These are phyloP conservation scores for Ascochyta rabiei DNA, from an alignment of 2,329 filamentous ascomycete genomes.

Conservation along the genomic window DNA sequence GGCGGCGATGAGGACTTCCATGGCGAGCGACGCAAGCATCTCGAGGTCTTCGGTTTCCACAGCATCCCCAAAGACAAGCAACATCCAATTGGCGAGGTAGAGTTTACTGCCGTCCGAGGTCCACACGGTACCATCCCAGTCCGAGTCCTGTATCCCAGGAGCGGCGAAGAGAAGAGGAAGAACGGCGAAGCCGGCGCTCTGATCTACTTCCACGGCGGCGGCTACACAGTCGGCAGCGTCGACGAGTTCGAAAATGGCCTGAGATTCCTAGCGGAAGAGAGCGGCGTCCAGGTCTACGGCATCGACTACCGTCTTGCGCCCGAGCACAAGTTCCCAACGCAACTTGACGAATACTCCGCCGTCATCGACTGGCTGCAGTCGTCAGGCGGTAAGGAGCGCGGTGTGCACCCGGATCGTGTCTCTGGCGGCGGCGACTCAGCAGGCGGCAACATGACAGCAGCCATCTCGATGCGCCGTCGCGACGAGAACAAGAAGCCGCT, in stretches of 20 bases:
- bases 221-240: conserved; percentile 48
- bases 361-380: conserved; percentile 38
- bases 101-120: conserved; percentile 42
- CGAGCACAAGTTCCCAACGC: conserved; percentile 40
- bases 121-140: conserved; percentile 45
- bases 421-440: conserved; percentile 45
- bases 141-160: conserved; percentile 41
- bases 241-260: conserved; percentile 50
- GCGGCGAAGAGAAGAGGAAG: conserved; percentile 11
- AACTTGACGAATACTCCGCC: conserved; percentile 44
- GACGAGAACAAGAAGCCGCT: conserved; percentile 35
- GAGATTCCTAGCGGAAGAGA: conserved; percentile 15
- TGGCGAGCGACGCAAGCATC: conserved; percentile 28
- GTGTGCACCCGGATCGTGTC: conserved; percentile 31
- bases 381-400: conserved; percentile 13
- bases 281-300: conserved; percentile 29
- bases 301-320: conserved; percentile 47
- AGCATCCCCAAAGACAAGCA: conserved; percentile 27
- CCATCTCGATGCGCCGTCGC: conserved; percentile 30
- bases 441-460: conserved; percentile 48
- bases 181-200: conserved; percentile 32
- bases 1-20: conserved; percentile 32
- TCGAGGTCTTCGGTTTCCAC: conserved; percentile 43
- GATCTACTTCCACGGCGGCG: conserved; percentile 49
- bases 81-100: conserved; percentile 37